Base-by-base conservation (phyloP, 208 protist species). In the Trypanosomatidae sp. region DNA sequence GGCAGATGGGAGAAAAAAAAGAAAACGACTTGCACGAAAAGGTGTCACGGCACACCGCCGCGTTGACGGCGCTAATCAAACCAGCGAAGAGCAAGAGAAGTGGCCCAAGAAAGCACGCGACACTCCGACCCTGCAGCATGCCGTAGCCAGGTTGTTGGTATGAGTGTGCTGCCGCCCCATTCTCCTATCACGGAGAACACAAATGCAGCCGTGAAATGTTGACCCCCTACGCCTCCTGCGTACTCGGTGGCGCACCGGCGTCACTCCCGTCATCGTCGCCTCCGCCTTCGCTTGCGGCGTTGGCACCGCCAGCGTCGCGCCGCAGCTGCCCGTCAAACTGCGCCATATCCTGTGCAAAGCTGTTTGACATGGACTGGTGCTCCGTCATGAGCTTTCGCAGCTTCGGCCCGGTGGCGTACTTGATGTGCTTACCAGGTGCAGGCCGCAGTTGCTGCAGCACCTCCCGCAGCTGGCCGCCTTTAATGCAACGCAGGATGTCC, bases 341-440 rank as follows among this genome's bases (percentile, higher is more conserved):
- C 13, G 70, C 17, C 70, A 75, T 68, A 50, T 76, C 66, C 25
- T 72, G 66, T 25, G 36, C 69, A 36, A 80, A 80, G 47, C 76
- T 75, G 22, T 19, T 69, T 2, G 77, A 76, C 36, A 76, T 81
- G 4, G 58, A 69, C 47, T 81, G 77, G 19, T 76, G 70, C 58
- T 81, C 71, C 58, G 49, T 73, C 77, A 76, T 81, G 0, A 77
- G 60, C 12, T 66, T 69, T 19, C 60, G 77, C 25, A 92, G 56
- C 74, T 91, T 91, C 12, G 78, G 80, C 0, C 87, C 83, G n/a
- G 88, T 81, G 1, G 82, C 80, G 33, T 90, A 85, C 71, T 90
- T 93, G 56, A 93, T 73, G 22, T 80, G 76, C 67, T 90, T 91
- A 5, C 84, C 86, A 1, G 66, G 56, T 0, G 82, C 74, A 0